Conservation (phyloP, 139 green algal genomes). For the Chlorella vulgaris region DNA sequence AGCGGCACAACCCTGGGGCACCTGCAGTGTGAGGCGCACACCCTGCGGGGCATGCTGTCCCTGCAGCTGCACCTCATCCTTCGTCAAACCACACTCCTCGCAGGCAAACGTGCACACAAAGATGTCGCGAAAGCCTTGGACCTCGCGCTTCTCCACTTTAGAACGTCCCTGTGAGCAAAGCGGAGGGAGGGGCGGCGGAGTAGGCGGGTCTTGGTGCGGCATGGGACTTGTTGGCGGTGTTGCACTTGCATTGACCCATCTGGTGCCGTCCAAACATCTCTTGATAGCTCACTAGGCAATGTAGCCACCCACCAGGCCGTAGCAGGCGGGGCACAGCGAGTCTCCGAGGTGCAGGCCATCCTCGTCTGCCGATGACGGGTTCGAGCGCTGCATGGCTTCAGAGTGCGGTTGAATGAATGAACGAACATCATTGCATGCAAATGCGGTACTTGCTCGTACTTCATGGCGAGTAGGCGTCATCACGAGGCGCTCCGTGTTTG, state of each 20-base stretch:
- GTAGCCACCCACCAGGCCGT: slow-evolving; percentile 20
- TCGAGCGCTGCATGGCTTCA: neutral
- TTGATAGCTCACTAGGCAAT: no score
- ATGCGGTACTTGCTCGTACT: no score
- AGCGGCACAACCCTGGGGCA: slow-evolving; percentile 35
- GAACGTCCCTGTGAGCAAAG: neutral
- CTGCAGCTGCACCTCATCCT: slow-evolving; percentile 33
- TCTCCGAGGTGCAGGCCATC: slow-evolving; percentile 2
- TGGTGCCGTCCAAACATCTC: no score
- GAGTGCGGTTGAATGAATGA: no score
- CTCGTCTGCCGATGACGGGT: neutral
- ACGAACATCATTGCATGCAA: no score
- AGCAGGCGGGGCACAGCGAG: slow-evolving; percentile 11
- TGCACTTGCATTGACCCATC: neutral
- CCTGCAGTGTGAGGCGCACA: slow-evolving; percentile 50
- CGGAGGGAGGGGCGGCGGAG: no score
- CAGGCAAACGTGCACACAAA: slow-evolving; percentile 21
- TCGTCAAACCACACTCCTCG: slow-evolving; percentile 17
- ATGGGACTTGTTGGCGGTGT: no score
- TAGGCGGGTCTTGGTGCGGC: no score
- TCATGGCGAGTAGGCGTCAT: no score
- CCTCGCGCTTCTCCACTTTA: slow-evolving; percentile 10
- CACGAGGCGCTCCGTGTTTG: no score
- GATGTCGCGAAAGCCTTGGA: slow-evolving; percentile 15
- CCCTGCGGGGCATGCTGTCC: slow-evolving; percentile 27